Conservation (phyloP, 2,329 filamentous ascomycete species). For the Colletotrichum navitas region DNA sequence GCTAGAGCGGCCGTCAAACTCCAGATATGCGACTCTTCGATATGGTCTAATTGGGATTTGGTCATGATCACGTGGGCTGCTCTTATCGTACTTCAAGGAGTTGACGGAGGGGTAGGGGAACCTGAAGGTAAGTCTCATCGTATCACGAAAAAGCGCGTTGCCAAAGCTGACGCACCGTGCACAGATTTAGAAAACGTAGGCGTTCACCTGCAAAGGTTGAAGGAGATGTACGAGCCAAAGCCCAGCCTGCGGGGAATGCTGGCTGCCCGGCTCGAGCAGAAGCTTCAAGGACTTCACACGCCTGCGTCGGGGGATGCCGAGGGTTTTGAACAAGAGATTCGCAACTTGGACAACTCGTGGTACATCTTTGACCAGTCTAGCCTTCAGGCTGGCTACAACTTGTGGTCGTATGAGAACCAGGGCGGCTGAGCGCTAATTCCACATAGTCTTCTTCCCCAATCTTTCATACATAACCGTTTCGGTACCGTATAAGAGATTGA, state of each 20-base stretch:
- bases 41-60: slow-evolving; percentile 60
- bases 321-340: slow-evolving; percentile 34
- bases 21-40: slow-evolving; percentile 55
- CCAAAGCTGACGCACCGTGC: background rate
- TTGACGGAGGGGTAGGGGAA: slow-evolving; percentile 56
- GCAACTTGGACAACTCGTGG: slow-evolving; percentile 45
- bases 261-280: slow-evolving; percentile 46
- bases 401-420: slow-evolving; percentile 39
- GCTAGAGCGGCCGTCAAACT: slow-evolving; percentile 56
- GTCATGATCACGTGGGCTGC: slow-evolving; percentile 60
- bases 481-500: too few relatives aligned
- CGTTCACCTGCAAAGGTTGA: slow-evolving; percentile 48
- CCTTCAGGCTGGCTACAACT: slow-evolving; percentile 44
- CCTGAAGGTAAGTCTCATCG: slow-evolving; percentile 48
- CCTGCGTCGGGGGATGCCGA: slow-evolving; percentile 43
- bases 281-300: slow-evolving; percentile 46
- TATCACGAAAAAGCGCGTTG: background rate
- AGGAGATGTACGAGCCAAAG: slow-evolving; percentile 48
- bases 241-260: slow-evolving; percentile 46
- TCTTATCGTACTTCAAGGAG: slow-evolving; percentile 57
- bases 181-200: slow-evolving; percentile 48
- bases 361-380: slow-evolving; percentile 48
- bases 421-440: slow-evolving; percentile 8
- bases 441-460: background rate
- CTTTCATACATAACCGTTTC: too few relatives aligned